phyloP scores from a whole-genome alignment of 148 eudicot genomes.

The Camellia japonica region DNA sequence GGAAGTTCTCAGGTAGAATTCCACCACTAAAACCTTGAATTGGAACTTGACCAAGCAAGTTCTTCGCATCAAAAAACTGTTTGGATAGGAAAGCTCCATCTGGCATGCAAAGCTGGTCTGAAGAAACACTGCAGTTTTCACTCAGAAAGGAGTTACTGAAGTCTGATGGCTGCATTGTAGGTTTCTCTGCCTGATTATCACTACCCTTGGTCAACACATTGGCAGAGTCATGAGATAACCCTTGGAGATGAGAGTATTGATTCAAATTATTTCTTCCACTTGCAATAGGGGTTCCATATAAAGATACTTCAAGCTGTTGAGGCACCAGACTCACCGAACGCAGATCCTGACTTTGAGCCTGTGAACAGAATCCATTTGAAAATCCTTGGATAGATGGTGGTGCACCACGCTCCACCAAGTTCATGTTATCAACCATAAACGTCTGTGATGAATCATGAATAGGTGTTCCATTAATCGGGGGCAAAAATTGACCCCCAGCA shows the following conservation, averaged over 20 bases:
- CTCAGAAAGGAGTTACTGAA: conserved; percentile 23
- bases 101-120: conserved; percentile 19
- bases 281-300: conserved; percentile 44
- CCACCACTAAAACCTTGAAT: conserved; percentile 25
- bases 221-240: conserved; percentile 31
- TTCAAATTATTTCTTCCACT: conserved; percentile 22
- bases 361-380: conserved; percentile 35
- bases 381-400: conserved; percentile 39
- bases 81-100: conserved; percentile 29
- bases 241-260: conserved; percentile 31
- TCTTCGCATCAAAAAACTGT: conserved; percentile 28
- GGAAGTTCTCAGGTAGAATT: conserved; percentile 21
- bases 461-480: conserved; percentile 30
- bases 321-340: conserved; percentile 23
- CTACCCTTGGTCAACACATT: conserved; percentile 16
- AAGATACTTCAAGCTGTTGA: conserved; percentile 34
- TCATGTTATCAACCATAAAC: conserved; percentile 33
- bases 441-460: conserved; percentile 33
- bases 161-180: conserved; percentile 23
- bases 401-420: conserved; percentile 40
- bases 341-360: conserved; percentile 26
- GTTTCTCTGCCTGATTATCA: conserved; percentile 27
- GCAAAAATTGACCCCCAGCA: conserved; percentile 26
- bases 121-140: conserved; percentile 28
- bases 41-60: conserved; percentile 29